Percentiles rank a stretch among this genome's conserved stretches.
phyloP scores from a whole-genome alignment of 2,329 filamentous ascomycete species.

The Penicillium sp. region DNA sequence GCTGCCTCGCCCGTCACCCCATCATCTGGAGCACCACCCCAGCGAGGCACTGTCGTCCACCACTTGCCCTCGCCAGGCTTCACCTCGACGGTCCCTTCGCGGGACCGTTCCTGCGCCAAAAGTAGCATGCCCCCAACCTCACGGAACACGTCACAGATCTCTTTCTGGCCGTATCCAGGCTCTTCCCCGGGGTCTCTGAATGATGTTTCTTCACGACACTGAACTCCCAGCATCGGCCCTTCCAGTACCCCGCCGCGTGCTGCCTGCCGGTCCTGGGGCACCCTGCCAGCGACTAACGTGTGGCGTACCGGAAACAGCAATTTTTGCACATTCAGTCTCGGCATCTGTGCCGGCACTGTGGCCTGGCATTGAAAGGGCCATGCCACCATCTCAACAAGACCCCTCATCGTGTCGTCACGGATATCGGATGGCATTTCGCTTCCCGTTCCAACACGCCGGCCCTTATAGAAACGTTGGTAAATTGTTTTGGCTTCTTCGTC shows the following conservation, averaged over 20 bases:
- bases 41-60: slow-evolving; percentile 56
- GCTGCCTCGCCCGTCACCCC: slow-evolving; percentile 31
- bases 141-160: slow-evolving; percentile 52
- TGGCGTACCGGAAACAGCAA: slow-evolving; percentile 56
- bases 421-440: slow-evolving; percentile 57
- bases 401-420: slow-evolving; percentile 53
- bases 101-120: slow-evolving; percentile 57
- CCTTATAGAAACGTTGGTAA: slow-evolving; percentile 47
- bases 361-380: slow-evolving; percentile 58
- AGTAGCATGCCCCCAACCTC: slow-evolving; percentile 57
- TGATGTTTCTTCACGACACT: slow-evolving; percentile 52
- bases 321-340: slow-evolving; percentile 47
- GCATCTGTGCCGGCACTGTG: slow-evolving; percentile 42
- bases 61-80: slow-evolving; percentile 55
- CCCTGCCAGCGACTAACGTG: slow-evolving; percentile 51
- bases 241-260: slow-evolving; percentile 55
- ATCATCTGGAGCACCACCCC: slow-evolving; percentile 48
- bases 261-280: slow-evolving; percentile 49
- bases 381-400: slow-evolving; percentile 55
- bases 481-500: slow-evolving; percentile 6
- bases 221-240: slow-evolving; percentile 55
- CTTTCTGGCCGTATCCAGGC: slow-evolving; percentile 29
- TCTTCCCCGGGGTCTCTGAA: slow-evolving; percentile 42
- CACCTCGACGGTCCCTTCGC: slow-evolving; percentile 50
- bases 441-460: slow-evolving; percentile 55